These are phyloP conservation scores for Nemania abortiva DNA, from an alignment of 2,329 filamentous ascomycete genomes.

Conservation along the genomic window DNA sequence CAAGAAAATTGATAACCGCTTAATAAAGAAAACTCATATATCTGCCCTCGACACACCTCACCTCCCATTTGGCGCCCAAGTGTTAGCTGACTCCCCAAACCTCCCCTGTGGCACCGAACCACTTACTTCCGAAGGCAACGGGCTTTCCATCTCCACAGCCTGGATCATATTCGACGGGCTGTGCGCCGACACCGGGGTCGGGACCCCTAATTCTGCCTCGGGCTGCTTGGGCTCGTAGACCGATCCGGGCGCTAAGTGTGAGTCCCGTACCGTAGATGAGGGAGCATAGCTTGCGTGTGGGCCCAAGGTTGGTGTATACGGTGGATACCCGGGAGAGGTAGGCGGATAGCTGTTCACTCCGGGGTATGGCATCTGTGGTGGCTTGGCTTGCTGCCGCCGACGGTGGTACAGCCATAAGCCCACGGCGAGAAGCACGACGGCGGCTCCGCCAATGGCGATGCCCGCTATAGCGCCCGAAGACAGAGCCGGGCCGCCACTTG, in stretches of 20 bases:
- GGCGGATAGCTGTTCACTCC: constrained; percentile 11
- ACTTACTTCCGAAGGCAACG: constrained; percentile 11
- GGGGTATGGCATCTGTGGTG: constrained; percentile 23
- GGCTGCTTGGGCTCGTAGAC: constrained; percentile 21
- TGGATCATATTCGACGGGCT: constrained; percentile 17
- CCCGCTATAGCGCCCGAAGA: constrained; percentile 30
- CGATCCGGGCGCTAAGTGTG: constrained; percentile 15
- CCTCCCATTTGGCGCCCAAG: constrained; percentile 3
- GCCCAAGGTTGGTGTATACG: constrained; percentile 15
- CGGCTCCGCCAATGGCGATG: constrained; percentile 29
- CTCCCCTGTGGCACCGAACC: constrained; percentile 12
- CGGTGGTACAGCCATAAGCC: constrained; percentile 27
- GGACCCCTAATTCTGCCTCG: constrained; percentile 25
- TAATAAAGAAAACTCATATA: constrained; percentile 18
- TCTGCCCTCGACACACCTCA: constrained; percentile 4
- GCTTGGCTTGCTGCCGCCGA: constrained; percentile 15
- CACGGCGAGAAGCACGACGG: constrained; percentile 17
- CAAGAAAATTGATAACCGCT: constrained; percentile 16
- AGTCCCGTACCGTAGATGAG: constrained; percentile 23
- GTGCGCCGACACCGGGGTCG: constrained; percentile 18
- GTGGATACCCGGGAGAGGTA: constrained; percentile 6
- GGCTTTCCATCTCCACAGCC: constrained; percentile 28
- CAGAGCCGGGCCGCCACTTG: constrained; percentile 5
- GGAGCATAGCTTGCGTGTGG: constrained; percentile 22
- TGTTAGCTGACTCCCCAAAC: constrained; percentile 22